Evolutionary conservation across 192 early-diverging fungal genomes (phyloP), one percentile per base, ranked within the genome.

Genomic region (Mortierella antarctica): DNA sequence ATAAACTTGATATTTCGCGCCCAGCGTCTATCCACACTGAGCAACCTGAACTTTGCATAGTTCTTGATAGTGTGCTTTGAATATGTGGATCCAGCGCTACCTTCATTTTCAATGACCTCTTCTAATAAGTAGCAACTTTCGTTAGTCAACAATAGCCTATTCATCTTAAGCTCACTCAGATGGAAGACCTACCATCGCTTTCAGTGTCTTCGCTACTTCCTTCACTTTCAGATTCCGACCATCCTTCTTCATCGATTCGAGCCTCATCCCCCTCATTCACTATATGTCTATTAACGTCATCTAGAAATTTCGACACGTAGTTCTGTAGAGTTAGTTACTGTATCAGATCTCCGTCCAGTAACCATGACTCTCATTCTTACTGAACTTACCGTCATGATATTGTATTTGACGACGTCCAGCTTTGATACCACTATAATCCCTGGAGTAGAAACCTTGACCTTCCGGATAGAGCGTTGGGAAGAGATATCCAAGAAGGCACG

Each of bases 1-100:
- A 72, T 71, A n/a, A 70, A 71, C 42, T 62, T 71, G 69, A 55
- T 17, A 47, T 71, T 71, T 61, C 69, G 59, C 0, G 51, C 69
- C 51, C 58, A 62, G 21, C 69, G 69, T 45, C 69, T 54, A 62
- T 72, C 70, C 18, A 44, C 20, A 10, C 54, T 49, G 18, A 72
- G 46, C 42, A 72, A 17, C 1, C 70, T 60, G 31, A 51, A 72
- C 39, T 72, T 63, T 14, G 61, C 23, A 57, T 72, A 72, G 44
- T 21, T 57, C 54, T 72, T 72, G 62, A 64, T 72, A 14, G 61
- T 72, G 15, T 52, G 5, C 39, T 49, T 72, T 44, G 46, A 57
- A 15, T 72, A 63, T 53, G 55, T 62, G 40, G 68, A 70, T 6
- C 61, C 48, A 15, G 18, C 59, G 23, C 39, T 40, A 14, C 14